Conservation (phyloP, 2,329 filamentous ascomycete genomes). For the Diaporthe destruens region DNA sequence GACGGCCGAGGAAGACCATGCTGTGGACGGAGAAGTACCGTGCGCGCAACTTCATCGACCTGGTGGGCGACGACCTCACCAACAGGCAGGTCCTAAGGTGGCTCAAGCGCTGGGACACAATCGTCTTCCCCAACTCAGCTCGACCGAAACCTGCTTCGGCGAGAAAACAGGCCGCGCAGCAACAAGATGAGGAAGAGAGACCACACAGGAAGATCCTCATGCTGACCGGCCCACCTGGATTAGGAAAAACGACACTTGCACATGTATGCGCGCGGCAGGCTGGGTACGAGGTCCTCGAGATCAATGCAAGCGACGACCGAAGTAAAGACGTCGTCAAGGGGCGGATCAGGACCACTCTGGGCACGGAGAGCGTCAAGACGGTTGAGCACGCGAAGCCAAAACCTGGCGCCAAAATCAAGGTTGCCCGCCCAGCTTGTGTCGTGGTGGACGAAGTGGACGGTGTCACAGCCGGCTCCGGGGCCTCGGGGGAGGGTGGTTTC, state of each 20-base stretch:
- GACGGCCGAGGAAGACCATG: slow-evolving; percentile 64
- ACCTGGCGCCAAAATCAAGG: slow-evolving; percentile 65
- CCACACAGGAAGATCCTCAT: slow-evolving; percentile 89
- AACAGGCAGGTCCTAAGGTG: slow-evolving; percentile 91
- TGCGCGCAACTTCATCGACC: slow-evolving; percentile 89
- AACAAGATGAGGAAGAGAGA: slow-evolving; percentile 74
- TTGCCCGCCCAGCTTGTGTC: slow-evolving; percentile 89
- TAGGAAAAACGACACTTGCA: slow-evolving; percentile 95
- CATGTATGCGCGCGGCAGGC: slow-evolving; percentile 97
- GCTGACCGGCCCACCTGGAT: slow-evolving; percentile 88
- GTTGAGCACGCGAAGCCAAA: slow-evolving; percentile 69
- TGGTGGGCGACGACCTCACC: slow-evolving; percentile 94
- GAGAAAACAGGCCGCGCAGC: slow-evolving; percentile 59
- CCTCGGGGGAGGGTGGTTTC: slow-evolving; percentile 90
- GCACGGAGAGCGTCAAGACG: slow-evolving; percentile 91
- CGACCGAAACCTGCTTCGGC: slow-evolving; percentile 66
- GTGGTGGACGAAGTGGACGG: slow-evolving; percentile 98
- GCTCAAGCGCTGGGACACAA: slow-evolving; percentile 93
- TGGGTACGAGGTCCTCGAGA: slow-evolving; percentile 95
- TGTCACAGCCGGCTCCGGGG: slow-evolving; percentile 83
- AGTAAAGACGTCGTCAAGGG: slow-evolving; percentile 91
- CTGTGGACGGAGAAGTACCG: slow-evolving; percentile 99
- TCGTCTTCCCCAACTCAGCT: slow-evolving; percentile 86
- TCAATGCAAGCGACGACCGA: slow-evolving; percentile 97
- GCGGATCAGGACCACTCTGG: slow-evolving; percentile 89